A percentile compares a stretch with the other conserved stretches of the same genome.
These are phyloP conservation scores for Alternaria panax DNA, from an alignment of 2,329 filamentous ascomycete genomes.

Conservation along the genomic window DNA sequence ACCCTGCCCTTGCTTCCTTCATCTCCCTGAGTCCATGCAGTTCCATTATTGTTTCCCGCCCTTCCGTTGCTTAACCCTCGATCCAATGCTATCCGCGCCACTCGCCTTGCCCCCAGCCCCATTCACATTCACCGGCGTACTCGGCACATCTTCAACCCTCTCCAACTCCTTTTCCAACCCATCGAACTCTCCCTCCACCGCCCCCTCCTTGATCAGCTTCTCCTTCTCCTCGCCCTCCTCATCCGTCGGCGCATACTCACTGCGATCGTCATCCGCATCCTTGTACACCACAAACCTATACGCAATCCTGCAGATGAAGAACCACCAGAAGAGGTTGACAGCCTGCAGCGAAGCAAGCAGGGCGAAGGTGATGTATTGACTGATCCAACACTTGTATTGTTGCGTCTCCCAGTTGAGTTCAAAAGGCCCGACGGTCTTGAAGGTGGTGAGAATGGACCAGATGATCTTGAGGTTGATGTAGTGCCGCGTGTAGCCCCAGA, in stretches of 20 bases:
- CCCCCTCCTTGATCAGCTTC: constrained; percentile 18
- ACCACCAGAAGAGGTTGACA: constrained; percentile 83
- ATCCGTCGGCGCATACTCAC: constrained; percentile 64
- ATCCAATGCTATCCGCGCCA: constrained; percentile 24
- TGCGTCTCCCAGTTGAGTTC: constrained; percentile 77
- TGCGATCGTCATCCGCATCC: constrained; percentile 73
- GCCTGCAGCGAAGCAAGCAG: constrained; percentile 74
- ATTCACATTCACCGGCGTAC: constrained; percentile 20
- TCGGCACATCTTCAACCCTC: constrained; percentile 30
- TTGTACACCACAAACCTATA: constrained; percentile 72
- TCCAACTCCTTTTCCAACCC: constrained; percentile 24
- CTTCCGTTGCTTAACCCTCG: constrained; percentile 30
- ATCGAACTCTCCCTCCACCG: constrained; percentile 48
- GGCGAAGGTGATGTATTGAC: constrained; percentile 70
- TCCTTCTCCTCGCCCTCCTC: constrained; percentile 54
- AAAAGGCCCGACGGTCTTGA: constrained; percentile 76
- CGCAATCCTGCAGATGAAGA: constrained; percentile 76
- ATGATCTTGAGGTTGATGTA: constrained; percentile 81
- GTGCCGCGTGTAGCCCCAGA: constrained; percentile 92
- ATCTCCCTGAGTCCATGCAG: neutral
- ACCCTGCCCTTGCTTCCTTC: too few relatives aligned
- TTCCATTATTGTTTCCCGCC: constrained; percentile 10
- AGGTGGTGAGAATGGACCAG: constrained; percentile 76
- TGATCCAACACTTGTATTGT: constrained; percentile 78
- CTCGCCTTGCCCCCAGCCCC: constrained; percentile 13